A percentile compares a stretch with the other conserved stretches of the same genome.
phyloP scores from a whole-genome alignment of 768 basidiomycete species.

The Boletus bicolor region DNA sequence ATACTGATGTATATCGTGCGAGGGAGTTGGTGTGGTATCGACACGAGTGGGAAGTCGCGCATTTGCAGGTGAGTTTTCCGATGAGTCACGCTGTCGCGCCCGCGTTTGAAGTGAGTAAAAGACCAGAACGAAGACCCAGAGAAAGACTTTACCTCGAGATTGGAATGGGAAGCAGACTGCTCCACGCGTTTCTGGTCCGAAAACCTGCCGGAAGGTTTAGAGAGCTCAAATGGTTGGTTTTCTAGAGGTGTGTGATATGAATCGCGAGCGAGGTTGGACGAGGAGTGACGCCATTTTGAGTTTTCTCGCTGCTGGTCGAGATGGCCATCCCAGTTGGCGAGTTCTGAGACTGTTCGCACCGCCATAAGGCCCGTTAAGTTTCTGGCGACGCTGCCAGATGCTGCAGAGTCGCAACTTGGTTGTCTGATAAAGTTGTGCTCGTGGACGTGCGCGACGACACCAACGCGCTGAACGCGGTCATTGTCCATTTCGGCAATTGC shows the following conservation, averaged over 20 bases:
- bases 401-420: not conserved
- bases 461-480: constrained; percentile 5
- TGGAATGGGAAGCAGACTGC: not conserved
- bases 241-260: constrained; percentile 3
- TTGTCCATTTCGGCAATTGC: constrained; percentile 9
- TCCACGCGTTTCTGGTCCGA: constrained; percentile 9
- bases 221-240: not conserved
- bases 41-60: constrained; percentile 3
- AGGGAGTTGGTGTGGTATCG: constrained; percentile 9
- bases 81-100: constrained; percentile 13
- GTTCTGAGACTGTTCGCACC: constrained; percentile 12
- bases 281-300: constrained; percentile 9
- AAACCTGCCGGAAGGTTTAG: not conserved
- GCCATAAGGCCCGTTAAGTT: constrained; percentile 9
- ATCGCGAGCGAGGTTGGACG: constrained; percentile 13
- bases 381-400: not conserved
- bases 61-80: not conserved
- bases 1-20: not conserved
- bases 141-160: constrained; percentile 12
- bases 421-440: not conserved
- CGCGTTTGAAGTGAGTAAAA: constrained; percentile 3
- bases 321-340: constrained; percentile 17
- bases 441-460: constrained; percentile 2
- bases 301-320: constrained; percentile 9
- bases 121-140: not conserved